These are phyloP conservation scores for Solanum lycopersicoides DNA, from an alignment of 257 asterid species.

Conservation along the genomic window DNA sequence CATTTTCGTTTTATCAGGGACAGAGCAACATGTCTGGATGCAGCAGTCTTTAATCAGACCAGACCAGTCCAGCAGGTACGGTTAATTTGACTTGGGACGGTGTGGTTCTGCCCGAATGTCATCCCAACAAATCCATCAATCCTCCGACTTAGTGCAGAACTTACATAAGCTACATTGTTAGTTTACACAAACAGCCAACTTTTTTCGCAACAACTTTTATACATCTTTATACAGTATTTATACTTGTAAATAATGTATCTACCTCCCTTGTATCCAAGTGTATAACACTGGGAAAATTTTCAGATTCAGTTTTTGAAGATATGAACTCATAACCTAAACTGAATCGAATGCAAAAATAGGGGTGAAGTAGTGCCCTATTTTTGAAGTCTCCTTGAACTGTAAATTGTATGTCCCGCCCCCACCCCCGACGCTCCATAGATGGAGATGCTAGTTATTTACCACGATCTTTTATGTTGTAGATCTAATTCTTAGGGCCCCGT, in stretches of 20 bases:
- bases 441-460: not conserved
- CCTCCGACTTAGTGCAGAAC: not conserved
- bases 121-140: conserved; percentile 3
- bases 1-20: conserved; percentile 3
- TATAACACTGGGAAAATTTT: not conserved
- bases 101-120: conserved; percentile 1
- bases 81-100: not conserved
- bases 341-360: not conserved
- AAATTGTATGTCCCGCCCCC: not conserved
- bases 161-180: not conserved
- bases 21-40: conserved; percentile 13
- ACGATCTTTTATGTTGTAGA: not conserved
- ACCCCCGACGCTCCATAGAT: not conserved
- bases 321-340: not conserved
- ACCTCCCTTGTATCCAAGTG: not conserved
- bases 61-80: not conserved
- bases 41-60: not conserved
- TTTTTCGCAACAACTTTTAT: too few relatives aligned
- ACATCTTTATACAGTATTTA: too few relatives aligned
- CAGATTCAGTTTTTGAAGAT: too few relatives aligned
- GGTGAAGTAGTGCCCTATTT: not conserved
- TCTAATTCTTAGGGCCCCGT: not conserved
- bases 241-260: not conserved
- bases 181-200: not conserved
- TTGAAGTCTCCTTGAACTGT: not conserved